These are phyloP conservation scores for Mycena vulgaris DNA, from an alignment of 768 basidiomycete genomes.

Conservation along the genomic window DNA sequence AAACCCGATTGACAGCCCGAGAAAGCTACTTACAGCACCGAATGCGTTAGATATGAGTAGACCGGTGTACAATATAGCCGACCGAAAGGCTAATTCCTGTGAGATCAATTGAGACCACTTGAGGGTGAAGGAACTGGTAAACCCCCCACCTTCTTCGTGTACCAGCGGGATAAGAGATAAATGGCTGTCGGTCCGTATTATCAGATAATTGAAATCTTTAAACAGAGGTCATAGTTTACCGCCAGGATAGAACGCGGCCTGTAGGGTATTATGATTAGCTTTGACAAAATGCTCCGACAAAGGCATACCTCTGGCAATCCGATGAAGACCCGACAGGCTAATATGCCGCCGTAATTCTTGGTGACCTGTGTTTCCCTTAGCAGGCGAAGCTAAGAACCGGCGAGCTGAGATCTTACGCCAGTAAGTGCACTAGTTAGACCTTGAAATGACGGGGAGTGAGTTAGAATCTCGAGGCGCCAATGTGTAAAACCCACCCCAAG, in stretches of 20 bases:
- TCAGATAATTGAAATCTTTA: background rate
- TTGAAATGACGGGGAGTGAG: background rate
- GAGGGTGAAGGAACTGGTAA: background rate
- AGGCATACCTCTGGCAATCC: conserved; percentile 69
- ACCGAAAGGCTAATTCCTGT: conserved; percentile 78
- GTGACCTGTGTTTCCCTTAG: conserved; percentile 58
- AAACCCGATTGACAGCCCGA: background rate
- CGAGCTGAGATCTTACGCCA: conserved; percentile 57
- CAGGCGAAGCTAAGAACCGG: background rate
- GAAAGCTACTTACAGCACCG: conserved; percentile 63
- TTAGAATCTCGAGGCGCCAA: background rate
- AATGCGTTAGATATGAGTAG: conserved; percentile 78
- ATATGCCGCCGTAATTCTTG: conserved; percentile 67
- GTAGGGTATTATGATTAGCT: background rate
- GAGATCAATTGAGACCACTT: conserved; percentile 22
- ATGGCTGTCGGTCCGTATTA: conserved; percentile 41
- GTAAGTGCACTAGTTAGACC: conserved; percentile 70
- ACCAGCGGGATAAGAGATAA: conserved; percentile 67
- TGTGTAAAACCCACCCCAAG: conserved; percentile 66
- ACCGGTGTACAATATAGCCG: conserved; percentile 73
- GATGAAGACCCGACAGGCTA: conserved; percentile 73
- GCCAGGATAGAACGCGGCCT: conserved; percentile 80
- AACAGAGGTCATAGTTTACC: conserved; percentile 50
- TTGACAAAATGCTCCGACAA: background rate
- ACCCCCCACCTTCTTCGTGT: conserved; percentile 66